These are phyloP conservation scores for Aspergillus oerlinghausenensis DNA, from an alignment of 2,329 filamentous ascomycete genomes.

Conservation along the genomic window DNA sequence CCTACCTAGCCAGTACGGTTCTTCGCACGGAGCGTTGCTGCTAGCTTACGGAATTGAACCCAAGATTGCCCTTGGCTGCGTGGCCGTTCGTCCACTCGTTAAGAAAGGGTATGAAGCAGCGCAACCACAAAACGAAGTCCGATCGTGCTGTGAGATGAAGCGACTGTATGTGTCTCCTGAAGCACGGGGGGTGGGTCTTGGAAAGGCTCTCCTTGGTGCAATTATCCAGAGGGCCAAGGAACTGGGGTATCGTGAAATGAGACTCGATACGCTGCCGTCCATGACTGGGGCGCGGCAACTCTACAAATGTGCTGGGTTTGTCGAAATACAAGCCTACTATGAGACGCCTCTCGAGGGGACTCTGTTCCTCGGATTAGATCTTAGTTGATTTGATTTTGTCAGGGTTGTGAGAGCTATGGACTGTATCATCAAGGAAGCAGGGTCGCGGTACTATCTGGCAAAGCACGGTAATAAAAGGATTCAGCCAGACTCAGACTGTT, in stretches of 20 bases:
- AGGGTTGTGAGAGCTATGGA: neutral
- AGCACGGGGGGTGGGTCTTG: constrained; percentile 48
- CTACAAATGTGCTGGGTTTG: constrained; percentile 51
- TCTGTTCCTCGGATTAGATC: constrained; percentile 45
- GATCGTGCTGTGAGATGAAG: constrained; percentile 51
- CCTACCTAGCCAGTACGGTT: constrained; percentile 53
- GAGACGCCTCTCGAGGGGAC: constrained; percentile 52
- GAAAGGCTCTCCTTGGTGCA: constrained; percentile 43
- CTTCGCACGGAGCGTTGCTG: constrained; percentile 43
- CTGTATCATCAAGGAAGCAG: neutral
- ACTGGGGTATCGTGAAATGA: constrained; percentile 49
- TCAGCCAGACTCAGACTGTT: constrained; percentile 28
- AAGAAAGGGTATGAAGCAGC: neutral
- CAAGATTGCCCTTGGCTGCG: constrained; percentile 42
- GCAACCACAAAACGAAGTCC: constrained; percentile 13
- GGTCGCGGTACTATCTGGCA: neutral
- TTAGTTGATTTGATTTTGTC: constrained; percentile 2
- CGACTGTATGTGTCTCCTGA: constrained; percentile 50
- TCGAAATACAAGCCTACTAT: constrained; percentile 51
- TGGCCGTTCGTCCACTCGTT: constrained; percentile 41
- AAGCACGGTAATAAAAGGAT: neutral
- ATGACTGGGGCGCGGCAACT: constrained; percentile 50
- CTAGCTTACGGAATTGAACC: constrained; percentile 36
- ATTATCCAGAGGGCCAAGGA: constrained; percentile 44
- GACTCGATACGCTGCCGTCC: constrained; percentile 52